Evolutionary conservation across 2,329 filamentous ascomycete genomes (phyloP), one percentile per base, ranked within the genome.

Genomic region (Fusarium decemcellulare): DNA sequence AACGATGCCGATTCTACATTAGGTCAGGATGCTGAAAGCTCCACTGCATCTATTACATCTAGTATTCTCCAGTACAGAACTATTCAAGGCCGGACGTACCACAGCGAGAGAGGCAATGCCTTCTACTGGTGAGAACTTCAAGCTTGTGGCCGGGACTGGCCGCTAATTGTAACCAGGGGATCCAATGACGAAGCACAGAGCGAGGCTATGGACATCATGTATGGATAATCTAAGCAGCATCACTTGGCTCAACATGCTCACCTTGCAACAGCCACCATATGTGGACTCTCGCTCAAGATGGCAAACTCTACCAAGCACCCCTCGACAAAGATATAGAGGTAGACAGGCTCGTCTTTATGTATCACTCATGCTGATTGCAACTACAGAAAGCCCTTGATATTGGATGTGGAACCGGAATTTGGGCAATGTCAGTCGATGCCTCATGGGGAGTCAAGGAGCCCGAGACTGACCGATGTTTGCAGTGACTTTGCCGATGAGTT

Each of bases 401-500:
- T 36, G 60, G 62, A 29, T 64, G 60, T 1, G 62, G 62, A 64
- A 65, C 62, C 43, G 63, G 63, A 4, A 71, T 71, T 5, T 71
- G 68, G 68, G 68, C 68, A 3, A 67, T 71, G 61, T 70, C 5
- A 70, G 66, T 46, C 1, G 6, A 32, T 16, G 11, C 8, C 2
- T 32, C 1, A 15, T 9, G 8, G 1, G n/a, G 5, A 43, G 1
- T 15, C 8, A 1, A n/a, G 8, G 9, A 4, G 4, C 5, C 9
- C 11, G 34, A 11, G 34, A 7, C 32, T 63, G 11, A 63, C 18
- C 6, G 11, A 4, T 34, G 3, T 23, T n/a, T 16, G 4, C 5
- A 69, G 67, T 47, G 68, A 71, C 18, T 71, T 71, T 30, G 68
- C 68, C 10, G 68, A 71, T 23, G 62, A 71, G 15, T 67, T 48